phyloP scores from a whole-genome alignment of 2,329 filamentous ascomycete species.

The Fusarium continuum region DNA sequence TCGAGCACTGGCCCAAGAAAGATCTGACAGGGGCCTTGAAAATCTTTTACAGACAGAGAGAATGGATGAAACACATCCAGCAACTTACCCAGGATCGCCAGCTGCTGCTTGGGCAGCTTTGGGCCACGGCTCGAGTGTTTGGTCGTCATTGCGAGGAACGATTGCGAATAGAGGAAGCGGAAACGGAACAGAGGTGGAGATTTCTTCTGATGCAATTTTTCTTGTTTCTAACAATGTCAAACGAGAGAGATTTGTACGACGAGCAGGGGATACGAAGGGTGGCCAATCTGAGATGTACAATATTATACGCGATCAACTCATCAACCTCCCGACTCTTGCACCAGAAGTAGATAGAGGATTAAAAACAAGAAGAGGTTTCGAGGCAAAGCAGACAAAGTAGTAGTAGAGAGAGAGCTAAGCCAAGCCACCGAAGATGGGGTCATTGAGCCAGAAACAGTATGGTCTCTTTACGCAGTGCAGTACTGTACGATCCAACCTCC shows the following conservation, averaged over 20 bases:
- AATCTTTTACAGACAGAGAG: neutral
- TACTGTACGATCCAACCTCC: slow-evolving; percentile 19
- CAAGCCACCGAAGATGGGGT: slow-evolving; percentile 11
- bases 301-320: slow-evolving; percentile 2
- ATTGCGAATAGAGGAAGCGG: slow-evolving; percentile 7
- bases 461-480: slow-evolving; percentile 15
- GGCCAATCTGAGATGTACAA: neutral
- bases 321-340: slow-evolving; percentile 1
- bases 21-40: neutral
- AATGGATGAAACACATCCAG: neutral
- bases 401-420: slow-evolving; percentile 11
- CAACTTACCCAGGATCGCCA: slow-evolving; percentile 78
- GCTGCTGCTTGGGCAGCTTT: slow-evolving; percentile 79
- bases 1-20: slow-evolving; percentile 4
- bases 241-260: neutral
- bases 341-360: slow-evolving; percentile 7
- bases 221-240: slow-evolving; percentile 3
- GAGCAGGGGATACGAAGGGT: neutral
- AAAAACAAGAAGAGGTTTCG: slow-evolving; percentile 4
- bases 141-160: slow-evolving; percentile 34
- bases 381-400: slow-evolving; percentile 6
- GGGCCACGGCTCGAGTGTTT: slow-evolving; percentile 55
- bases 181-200: slow-evolving; percentile 4
- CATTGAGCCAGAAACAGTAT: slow-evolving; percentile 23
- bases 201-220: slow-evolving; percentile 6